Evolutionary conservation across 2,329 filamentous ascomycete genomes (phyloP).

Genomic region (Ophiostoma sp.): DNA sequence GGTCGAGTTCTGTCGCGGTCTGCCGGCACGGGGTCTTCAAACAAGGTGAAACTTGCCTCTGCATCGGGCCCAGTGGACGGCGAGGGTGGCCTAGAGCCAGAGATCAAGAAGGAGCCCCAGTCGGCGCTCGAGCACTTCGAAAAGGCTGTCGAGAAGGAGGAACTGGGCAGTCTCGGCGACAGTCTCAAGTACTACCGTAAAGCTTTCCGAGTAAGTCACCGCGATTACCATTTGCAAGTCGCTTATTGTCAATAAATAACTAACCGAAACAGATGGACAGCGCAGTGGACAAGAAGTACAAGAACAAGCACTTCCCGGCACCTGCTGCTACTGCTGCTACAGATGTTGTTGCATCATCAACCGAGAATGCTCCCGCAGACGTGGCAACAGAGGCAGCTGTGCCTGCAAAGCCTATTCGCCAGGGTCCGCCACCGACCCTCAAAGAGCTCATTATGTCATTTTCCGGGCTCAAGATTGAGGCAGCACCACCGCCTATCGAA

Average conservation of each 20-base stretch:
- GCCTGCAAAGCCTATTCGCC: slow-evolving; percentile 53
- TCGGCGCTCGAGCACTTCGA: slow-evolving; percentile 92
- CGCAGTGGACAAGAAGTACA: slow-evolving; percentile 77
- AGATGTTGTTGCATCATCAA: neutral
- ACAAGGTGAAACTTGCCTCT: neutral
- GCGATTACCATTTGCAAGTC: neutral
- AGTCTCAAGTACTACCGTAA: slow-evolving; percentile 83
- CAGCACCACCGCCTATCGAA: slow-evolving; percentile 63
- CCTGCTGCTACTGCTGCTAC: slow-evolving; percentile 40
- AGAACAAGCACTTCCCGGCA: slow-evolving; percentile 82
- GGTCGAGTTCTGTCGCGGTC: slow-evolving; percentile 15
- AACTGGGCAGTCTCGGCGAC: slow-evolving; percentile 77
- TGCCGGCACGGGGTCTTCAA: neutral
- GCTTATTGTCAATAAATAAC: neutral
- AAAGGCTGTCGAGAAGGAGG: slow-evolving; percentile 81
- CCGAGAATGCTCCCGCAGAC: slow-evolving; percentile 25
- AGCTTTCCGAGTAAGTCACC: slow-evolving; percentile 67
- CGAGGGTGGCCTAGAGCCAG: slow-evolving; percentile 44
- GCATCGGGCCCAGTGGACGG: neutral
- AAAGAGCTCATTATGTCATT: slow-evolving; percentile 73
- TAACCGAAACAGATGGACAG: slow-evolving; percentile 62
- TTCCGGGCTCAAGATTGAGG: slow-evolving; percentile 61
- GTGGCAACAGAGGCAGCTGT: slow-evolving; percentile 32
- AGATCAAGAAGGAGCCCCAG: slow-evolving; percentile 46
- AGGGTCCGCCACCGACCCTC: slow-evolving; percentile 51